Evolutionary conservation across 768 basidiomycete species (phyloP).

Genomic region (Pleurotus salmoneostramineus): DNA sequence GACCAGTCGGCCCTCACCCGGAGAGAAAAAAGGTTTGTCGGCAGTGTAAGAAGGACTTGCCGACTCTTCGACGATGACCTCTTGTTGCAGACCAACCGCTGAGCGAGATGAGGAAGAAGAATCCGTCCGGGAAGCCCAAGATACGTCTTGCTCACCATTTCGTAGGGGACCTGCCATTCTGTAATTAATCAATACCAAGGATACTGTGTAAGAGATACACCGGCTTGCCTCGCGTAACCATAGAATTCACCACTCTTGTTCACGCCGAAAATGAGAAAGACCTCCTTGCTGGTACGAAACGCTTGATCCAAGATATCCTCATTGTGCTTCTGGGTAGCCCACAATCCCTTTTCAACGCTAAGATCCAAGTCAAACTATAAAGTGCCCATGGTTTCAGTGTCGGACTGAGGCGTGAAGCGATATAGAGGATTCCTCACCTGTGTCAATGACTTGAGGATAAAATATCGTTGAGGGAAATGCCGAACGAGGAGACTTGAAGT

Average conservation of each 20-base stretch:
- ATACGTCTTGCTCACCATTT: conserved; percentile 42
- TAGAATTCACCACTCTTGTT: conserved; percentile 95
- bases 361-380: conserved; percentile 71
- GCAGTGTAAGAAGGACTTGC: conserved; percentile 9
- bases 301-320: conserved; percentile 90
- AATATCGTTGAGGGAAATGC: conserved; percentile 86
- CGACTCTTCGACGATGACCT: conserved; percentile 12
- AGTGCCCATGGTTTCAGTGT: conserved; percentile 6
- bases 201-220: not conserved
- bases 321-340: conserved; percentile 94
- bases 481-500: conserved; percentile 73
- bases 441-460: conserved; percentile 87
- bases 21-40: conserved; percentile 1
- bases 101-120: conserved; percentile 25
- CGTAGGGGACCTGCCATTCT: conserved; percentile 73
- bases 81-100: conserved; percentile 10
- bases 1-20: conserved; percentile 3
- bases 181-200: conserved; percentile 8
- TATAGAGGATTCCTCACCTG: conserved; percentile 42
- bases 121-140: conserved; percentile 52
- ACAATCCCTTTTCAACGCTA: conserved; percentile 73
- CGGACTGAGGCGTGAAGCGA: not conserved
- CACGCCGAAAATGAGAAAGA: conserved; percentile 87
- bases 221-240: conserved; percentile 76
- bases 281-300: conserved; percentile 85